phyloP scores from a whole-genome alignment of 768 basidiomycete genomes.

The Russula griseocarnosa region DNA sequence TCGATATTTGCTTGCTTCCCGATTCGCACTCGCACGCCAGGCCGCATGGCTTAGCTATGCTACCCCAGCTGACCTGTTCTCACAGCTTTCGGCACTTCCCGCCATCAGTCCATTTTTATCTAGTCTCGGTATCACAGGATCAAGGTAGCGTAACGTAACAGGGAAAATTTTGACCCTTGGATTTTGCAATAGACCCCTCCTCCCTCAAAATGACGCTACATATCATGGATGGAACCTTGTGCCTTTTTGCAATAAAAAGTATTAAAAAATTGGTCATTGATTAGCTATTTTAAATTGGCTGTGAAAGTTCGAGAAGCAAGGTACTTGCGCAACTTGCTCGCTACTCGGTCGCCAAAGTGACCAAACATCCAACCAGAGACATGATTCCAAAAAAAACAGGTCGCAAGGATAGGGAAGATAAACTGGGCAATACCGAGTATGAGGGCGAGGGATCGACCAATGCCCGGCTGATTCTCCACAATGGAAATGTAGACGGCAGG shows the following conservation, averaged over 20 bases:
- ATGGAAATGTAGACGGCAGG: conserved; percentile 95
- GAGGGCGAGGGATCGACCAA: conserved; percentile 70
- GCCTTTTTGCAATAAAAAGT: too few species aligned
- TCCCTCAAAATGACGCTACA: too few species aligned
- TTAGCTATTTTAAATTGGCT: conserved; percentile 58
- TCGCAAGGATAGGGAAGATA: conserved; percentile 82
- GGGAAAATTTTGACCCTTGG: too few species aligned
- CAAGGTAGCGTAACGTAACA: neutral
- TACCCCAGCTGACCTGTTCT: conserved; percentile 16
- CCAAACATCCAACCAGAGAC: conserved; percentile 71
- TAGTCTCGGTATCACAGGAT: neutral
- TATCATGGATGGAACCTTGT: too few species aligned
- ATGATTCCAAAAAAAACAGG: conserved; percentile 84
- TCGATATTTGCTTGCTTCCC: neutral
- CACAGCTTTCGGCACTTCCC: neutral
- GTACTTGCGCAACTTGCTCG: conserved; percentile 92
- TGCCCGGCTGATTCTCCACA: conserved; percentile 53
- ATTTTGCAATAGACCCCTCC: too few species aligned
- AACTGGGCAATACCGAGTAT: conserved; percentile 97
- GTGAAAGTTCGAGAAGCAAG: conserved; percentile 87
- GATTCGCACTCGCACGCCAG: neutral
- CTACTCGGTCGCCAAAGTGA: conserved; percentile 55
- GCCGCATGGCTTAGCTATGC: neutral
- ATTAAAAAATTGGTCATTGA: too few species aligned
- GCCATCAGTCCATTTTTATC: neutral